A percentile compares a stretch with the other conserved stretches of the same genome.
Evolutionary conservation across 208 protist genomes (phyloP).

Genomic region (Vickermania spadyakhi): DNA sequence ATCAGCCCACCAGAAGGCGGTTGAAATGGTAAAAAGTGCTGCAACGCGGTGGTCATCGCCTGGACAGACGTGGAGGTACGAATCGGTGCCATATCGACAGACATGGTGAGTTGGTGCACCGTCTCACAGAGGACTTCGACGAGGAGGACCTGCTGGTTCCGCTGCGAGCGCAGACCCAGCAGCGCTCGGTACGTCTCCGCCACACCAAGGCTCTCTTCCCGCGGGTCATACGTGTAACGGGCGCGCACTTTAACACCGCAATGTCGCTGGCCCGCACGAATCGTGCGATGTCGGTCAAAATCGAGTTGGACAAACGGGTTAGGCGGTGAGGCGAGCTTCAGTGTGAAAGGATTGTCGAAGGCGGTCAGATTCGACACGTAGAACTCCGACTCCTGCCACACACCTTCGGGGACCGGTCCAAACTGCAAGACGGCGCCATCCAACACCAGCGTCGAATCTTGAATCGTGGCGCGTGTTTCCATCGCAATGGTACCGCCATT

Average conservation of each 20-base stretch:
- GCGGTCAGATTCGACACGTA: conserved; percentile 62
- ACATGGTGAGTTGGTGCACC: conserved; percentile 51
- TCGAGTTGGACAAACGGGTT: conserved; percentile 50
- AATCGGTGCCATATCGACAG: conserved; percentile 38
- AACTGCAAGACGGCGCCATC: conserved; percentile 57
- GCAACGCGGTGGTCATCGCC: not conserved
- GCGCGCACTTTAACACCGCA: conserved; percentile 47
- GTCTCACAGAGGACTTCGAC: conserved; percentile 53
- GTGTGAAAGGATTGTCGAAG: conserved; percentile 68
- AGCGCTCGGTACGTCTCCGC: conserved; percentile 28
- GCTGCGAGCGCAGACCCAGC: conserved; percentile 45
- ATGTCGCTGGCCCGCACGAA: conserved; percentile 46
- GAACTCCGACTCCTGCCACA: conserved; percentile 54
- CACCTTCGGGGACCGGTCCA: conserved; percentile 54
- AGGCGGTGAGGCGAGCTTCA: conserved; percentile 26
- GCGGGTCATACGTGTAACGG: conserved; percentile 21
- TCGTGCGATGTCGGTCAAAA: conserved; percentile 22
- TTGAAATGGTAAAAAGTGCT: not conserved
- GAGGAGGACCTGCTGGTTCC: conserved; percentile 42
- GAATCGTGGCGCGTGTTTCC: conserved; percentile 78
- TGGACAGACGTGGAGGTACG: not conserved
- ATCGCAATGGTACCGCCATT: conserved; percentile 66
- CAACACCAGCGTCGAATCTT: conserved; percentile 50
- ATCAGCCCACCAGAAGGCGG: no score
- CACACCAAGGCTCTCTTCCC: not conserved